These are phyloP conservation scores for Talaromyces borbonicus DNA, from an alignment of 495 filamentous ascomycete genomes.

Conservation along the genomic window DNA sequence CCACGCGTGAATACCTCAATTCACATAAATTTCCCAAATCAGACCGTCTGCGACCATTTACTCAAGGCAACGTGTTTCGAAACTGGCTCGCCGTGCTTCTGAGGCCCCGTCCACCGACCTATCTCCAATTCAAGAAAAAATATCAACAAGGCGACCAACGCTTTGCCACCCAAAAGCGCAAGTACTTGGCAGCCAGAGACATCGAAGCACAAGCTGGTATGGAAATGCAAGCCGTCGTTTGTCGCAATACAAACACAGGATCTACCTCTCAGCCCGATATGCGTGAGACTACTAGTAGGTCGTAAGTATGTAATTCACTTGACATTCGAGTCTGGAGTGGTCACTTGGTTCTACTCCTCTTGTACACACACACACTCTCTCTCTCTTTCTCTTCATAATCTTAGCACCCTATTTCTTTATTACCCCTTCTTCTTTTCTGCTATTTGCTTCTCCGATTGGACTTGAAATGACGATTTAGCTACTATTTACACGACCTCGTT, in stretches of 20 bases:
- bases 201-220: slow-evolving; percentile 45
- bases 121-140: slow-evolving; percentile 71
- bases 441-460: too few species aligned
- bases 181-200: slow-evolving; percentile 38
- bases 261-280: neutral
- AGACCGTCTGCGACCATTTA: slow-evolving; percentile 86
- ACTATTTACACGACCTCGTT: too few species aligned
- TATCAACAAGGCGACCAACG: slow-evolving; percentile 81
- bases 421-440: neutral
- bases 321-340: too few species aligned
- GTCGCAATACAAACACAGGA: neutral
- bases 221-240: slow-evolving; percentile 47
- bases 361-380: too few species aligned
- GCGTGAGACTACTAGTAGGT: neutral
- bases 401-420: neutral
- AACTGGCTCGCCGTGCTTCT: slow-evolving; percentile 79
- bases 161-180: slow-evolving; percentile 53
- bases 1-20: slow-evolving; percentile 91
- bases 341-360: too few species aligned
- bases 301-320: too few species aligned
- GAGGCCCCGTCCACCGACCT: slow-evolving; percentile 78
- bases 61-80: slow-evolving; percentile 60
- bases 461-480: too few species aligned
- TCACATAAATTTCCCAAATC: slow-evolving; percentile 87
- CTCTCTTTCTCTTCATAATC: neutral